Percentiles rank a stretch among this genome's conserved stretches.
Evolutionary conservation across 2,329 filamentous ascomycete species (phyloP).

Genomic region (Penicillium sp.): DNA sequence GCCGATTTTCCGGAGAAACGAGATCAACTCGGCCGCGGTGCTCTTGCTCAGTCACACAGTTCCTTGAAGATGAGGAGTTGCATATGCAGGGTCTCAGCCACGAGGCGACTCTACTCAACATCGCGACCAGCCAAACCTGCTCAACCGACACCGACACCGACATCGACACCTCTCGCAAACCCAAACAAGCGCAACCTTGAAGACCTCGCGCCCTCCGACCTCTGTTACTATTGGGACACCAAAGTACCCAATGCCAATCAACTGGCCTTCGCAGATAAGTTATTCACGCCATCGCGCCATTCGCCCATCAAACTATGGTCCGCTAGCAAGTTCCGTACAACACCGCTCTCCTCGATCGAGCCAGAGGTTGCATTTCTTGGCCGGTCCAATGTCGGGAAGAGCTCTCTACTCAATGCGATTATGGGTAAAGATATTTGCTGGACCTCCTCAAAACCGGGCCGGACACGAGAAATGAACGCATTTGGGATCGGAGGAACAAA

Average conservation of each 20-base stretch:
- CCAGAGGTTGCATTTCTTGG: conserved; percentile 71
- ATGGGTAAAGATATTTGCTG: conserved; percentile 57
- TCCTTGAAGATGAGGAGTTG: conserved; percentile 8
- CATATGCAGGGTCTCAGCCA: conserved; percentile 10
- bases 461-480: conserved; percentile 68
- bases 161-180: conserved; percentile 14
- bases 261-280: conserved; percentile 49
- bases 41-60: not conserved
- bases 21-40: conserved; percentile 12
- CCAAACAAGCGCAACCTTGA: conserved; percentile 34
- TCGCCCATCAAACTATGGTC: conserved; percentile 64
- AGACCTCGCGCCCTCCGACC: conserved; percentile 37
- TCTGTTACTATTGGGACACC: conserved; percentile 58
- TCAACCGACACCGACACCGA: conserved; percentile 9
- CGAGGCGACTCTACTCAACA: conserved; percentile 18
- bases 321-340: conserved; percentile 62
- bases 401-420: conserved; percentile 67
- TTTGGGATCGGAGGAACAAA: conserved; percentile 63
- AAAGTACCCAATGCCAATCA: conserved; percentile 48
- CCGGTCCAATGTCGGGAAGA: conserved; percentile 73
- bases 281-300: conserved; percentile 52
- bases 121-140: not conserved
- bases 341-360: conserved; percentile 56
- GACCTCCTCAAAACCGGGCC: conserved; percentile 63
- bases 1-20: conserved; percentile 23